Base-by-base conservation (phyloP, 2,329 filamentous ascomycete genomes). In the Cladosporium cucumerinum region DNA sequence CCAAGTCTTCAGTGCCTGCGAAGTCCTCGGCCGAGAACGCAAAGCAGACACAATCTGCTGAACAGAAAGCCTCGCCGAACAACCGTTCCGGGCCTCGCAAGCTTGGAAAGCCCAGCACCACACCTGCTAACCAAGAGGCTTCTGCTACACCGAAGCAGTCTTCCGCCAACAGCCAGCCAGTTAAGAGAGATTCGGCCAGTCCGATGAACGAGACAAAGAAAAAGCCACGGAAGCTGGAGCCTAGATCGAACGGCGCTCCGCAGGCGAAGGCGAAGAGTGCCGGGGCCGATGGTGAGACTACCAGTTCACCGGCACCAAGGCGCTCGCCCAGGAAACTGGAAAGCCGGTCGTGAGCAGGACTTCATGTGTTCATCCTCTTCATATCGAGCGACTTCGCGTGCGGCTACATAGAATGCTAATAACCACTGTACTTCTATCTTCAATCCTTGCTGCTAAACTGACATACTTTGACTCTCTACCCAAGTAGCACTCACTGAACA, bases 291-390 rank as follows among this genome's bases (percentile, higher is more conserved):
- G 55, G 23, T 28, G 16, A 28, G 12, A 18, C n/a, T 34, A 43
- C 21, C 23, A 16, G 14, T 46, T 21, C 28, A 16, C 23, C 49
- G 11, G 16, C 30, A 30, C 46, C 59, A 12, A 43, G 36, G 34
- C 60, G 60, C 30, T 43, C 60, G 2, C 60, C 60, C 5, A 62
- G 34, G 21, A 62, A 62, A 49, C 48, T 62, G 11, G 60, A 62
- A n/a, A 39, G 30, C 12, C 30, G 60, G 21, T 49, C 58, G 2
- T 61, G 28, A 58, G 14, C 18, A 28, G 5, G 3, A 21, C 4
- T 4, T 54, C 18, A 21, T 21, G 16, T 12, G 28, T 32, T 54
- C 10, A 21, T 21, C 32, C 1, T 46, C 5, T 46, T 46, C 1
- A 21, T 16, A 21, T 46, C n/a, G 10, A 46, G 39, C 39, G 39